A percentile compares a stretch with the other conserved stretches of the same genome.
phyloP scores from a whole-genome alignment of 1,284 basidiomycete genomes.

The Leccinum fuscescens region DNA sequence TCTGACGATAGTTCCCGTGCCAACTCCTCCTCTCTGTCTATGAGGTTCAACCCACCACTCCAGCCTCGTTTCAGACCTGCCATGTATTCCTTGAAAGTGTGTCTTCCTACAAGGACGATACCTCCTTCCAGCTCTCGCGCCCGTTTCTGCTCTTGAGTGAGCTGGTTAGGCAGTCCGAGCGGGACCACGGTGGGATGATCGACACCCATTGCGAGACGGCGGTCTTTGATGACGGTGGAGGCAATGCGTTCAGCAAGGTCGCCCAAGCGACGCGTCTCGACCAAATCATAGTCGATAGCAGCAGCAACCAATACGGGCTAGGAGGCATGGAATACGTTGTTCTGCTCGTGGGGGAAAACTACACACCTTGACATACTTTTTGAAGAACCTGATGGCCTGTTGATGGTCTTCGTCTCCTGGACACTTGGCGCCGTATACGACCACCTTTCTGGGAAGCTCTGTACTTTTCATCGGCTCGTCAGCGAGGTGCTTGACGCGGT shows the following conservation, averaged over 20 bases:
- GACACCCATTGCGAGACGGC: slow-evolving; percentile 61
- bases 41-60: slow-evolving; percentile 68
- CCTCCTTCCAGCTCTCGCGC: slow-evolving; percentile 78
- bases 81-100: slow-evolving; percentile 94
- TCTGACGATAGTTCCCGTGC: slow-evolving; percentile 71
- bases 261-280: slow-evolving; percentile 81
- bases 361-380: slow-evolving; percentile 92
- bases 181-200: slow-evolving; percentile 48
- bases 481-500: slow-evolving; percentile 75
- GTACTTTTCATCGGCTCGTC: slow-evolving; percentile 65
- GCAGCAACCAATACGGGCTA: slow-evolving; percentile 94
- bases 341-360: slow-evolving; percentile 2
- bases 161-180: slow-evolving; percentile 57
- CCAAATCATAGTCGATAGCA: slow-evolving; percentile 87
- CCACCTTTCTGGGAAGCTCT: slow-evolving; percentile 78
- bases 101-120: slow-evolving; percentile 84
- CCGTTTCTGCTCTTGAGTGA: slow-evolving; percentile 54
- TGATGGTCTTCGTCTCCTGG: slow-evolving; percentile 94
- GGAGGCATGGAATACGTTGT: slow-evolving; percentile 5
- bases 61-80: slow-evolving; percentile 84
- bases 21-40: slow-evolving; percentile 77
- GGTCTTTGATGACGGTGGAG: slow-evolving; percentile 66
- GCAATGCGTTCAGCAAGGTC: slow-evolving; percentile 77
- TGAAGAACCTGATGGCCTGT: slow-evolving; percentile 83
- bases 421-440: slow-evolving; percentile 87